Evolutionary conservation across 75 land plant species (phyloP), one percentile per base, ranked within the genome.

Genomic region (Adiantum capillusveneris): DNA sequence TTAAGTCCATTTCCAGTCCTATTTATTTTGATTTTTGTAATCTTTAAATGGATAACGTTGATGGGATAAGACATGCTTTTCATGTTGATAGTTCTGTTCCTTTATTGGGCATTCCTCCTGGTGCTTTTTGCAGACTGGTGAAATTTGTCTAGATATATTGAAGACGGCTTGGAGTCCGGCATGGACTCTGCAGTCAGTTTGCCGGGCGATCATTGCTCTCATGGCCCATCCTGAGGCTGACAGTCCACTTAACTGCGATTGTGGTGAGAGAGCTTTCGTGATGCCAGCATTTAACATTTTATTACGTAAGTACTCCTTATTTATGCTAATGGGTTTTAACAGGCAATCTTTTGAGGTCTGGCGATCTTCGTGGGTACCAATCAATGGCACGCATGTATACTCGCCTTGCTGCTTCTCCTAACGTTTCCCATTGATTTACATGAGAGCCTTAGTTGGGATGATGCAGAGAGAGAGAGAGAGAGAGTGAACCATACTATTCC

Each of bases 101-200:
- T n/a, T n/a, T n/a, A n/a, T n/a, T n/a, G n/a, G n/a, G n/a, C n/a
- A n/a, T n/a, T n/a, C n/a, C n/a, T n/a, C n/a, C n/a, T n/a, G n/a
- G n/a, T n/a, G n/a, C n/a, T n/a, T n/a, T 12, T 56, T 65, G 14
- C 77, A 95, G 99, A 90, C 99, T 19, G 99, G 99, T 50, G 99
- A 95, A 64, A 95, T 95, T 54, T 95, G 99, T 68, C 83, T 95
- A 25, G 99, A 95, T 57, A 95, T 95, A 13, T 80, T 95, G 81
- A 95, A 95, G 75, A 95, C 94, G 69, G 91, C 96, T 11, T 95
- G 99, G 99, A 95, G 99, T 62, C 99, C 99, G 39, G 99, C 99
- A 41, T 95, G 99, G 99, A 95, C 99, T 21, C 74, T 95, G 9
- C 99, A 95, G 54, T 95, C 99, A 37, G 99, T 95, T 42, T 95